Evolutionary conservation across 306 rosid genomes (phyloP).

Genomic region (Alnus rubra): DNA sequence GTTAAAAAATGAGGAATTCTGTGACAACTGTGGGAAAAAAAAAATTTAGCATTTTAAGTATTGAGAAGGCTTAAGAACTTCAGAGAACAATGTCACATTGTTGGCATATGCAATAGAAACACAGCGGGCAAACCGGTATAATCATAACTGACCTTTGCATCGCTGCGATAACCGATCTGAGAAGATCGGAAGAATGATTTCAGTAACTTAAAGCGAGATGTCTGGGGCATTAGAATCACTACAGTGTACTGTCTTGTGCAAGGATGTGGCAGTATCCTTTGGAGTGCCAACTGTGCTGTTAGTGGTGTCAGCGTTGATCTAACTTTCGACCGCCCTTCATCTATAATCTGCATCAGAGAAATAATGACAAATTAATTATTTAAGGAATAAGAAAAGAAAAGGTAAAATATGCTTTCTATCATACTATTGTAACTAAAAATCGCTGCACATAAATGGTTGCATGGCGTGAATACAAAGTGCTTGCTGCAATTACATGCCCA

Average conservation of each 20-base stretch:
- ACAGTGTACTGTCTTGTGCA: constrained; percentile 82
- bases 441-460: not conserved
- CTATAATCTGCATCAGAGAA: constrained; percentile 60
- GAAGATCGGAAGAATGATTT: constrained; percentile 57
- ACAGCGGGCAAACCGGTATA: not conserved
- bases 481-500: not conserved
- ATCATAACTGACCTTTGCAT: constrained; percentile 59
- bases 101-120: not conserved
- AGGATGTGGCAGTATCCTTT: constrained; percentile 77
- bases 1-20: not conserved
- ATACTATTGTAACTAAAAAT: constrained; percentile 10
- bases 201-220: constrained; percentile 54
- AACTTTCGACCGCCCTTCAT: constrained; percentile 75
- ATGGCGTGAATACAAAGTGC: not conserved
- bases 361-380: constrained; percentile 11
- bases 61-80: not conserved
- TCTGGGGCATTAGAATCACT: constrained; percentile 78
- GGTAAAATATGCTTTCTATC: constrained; percentile 22
- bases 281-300: constrained; percentile 66
- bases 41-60: not conserved
- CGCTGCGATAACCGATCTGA: constrained; percentile 42
- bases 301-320: constrained; percentile 60
- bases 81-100: not conserved
- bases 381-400: constrained; percentile 5
- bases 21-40: not conserved